phyloP scores from a whole-genome alignment of 1,139 yeast species.

The Protomyces inundatus region DNA sequence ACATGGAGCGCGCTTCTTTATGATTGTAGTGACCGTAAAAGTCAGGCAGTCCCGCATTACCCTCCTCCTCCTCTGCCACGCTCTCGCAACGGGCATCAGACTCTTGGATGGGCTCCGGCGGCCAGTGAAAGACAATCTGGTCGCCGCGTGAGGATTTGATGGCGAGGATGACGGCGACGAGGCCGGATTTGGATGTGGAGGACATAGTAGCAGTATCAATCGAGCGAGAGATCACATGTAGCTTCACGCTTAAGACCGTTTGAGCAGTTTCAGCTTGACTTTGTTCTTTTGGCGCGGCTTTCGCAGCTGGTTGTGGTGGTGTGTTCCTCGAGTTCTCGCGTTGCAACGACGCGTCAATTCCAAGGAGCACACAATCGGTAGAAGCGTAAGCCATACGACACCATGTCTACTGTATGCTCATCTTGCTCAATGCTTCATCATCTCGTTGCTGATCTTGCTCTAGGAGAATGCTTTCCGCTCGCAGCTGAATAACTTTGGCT shows the following conservation, averaged over 20 bases:
- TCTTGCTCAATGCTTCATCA: not conserved
- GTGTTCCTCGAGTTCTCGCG: no score
- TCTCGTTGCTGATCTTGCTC: not conserved
- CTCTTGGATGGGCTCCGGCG: conserved; percentile 14
- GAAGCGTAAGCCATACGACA: not conserved
- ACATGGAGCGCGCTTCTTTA: not conserved
- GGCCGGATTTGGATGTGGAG: not conserved
- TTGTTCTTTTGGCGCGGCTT: no score
- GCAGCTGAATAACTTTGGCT: conserved; percentile 16
- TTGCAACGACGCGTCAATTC: no score
- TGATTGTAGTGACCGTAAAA: not conserved
- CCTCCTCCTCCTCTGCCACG: not conserved
- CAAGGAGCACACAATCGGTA: no score
- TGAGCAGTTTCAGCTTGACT: no score
- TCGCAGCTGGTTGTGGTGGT: no score
- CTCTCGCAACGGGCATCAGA: not conserved
- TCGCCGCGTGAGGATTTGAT: conserved; percentile 27
- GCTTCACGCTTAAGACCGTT: no score
- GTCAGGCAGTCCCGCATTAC: not conserved
- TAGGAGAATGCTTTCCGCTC: conserved; percentile 17
- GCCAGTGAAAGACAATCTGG: conserved; percentile 28
- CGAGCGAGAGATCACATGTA: no score
- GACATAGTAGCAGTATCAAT: not conserved
- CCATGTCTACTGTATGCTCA: not conserved
- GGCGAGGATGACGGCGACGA: conserved; percentile 29